Evolutionary conservation across 768 basidiomycete species (phyloP).

Genomic region (Phylloporus rhodoxanthus): DNA sequence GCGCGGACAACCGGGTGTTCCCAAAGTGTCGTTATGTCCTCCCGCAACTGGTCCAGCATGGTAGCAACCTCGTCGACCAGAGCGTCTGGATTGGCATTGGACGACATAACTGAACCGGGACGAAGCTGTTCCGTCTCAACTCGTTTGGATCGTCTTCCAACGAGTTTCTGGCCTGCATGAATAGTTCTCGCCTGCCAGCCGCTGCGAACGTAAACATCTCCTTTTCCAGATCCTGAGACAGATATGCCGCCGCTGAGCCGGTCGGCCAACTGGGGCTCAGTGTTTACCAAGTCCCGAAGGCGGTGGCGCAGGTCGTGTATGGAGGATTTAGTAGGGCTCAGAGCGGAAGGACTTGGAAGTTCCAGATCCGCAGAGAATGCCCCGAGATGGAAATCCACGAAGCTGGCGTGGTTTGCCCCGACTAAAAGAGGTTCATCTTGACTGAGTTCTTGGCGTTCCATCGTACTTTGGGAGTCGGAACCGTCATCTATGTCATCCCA

Average conservation of each 20-base stretch:
- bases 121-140: conserved; percentile 21
- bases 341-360: conserved; percentile 8
- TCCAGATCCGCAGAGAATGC: conserved; percentile 9
- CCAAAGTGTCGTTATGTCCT: conserved; percentile 72
- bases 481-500: conserved; percentile 60
- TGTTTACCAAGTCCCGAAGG: conserved; percentile 53
- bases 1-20: conserved; percentile 62
- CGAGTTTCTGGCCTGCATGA: conserved; percentile 40
- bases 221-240: conserved; percentile 71
- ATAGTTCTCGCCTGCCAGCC: conserved; percentile 76
- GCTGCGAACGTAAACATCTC: conserved; percentile 68
- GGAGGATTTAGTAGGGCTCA: conserved; percentile 21
- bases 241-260: conserved; percentile 69
- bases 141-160: conserved; percentile 26
- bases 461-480: conserved; percentile 32
- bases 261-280: conserved; percentile 61
- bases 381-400: conserved; percentile 8
- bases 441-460: conserved; percentile 29
- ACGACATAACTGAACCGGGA: conserved; percentile 25
- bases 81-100: conserved; percentile 40
- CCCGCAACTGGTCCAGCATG: conserved; percentile 51
- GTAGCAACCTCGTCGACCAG: conserved; percentile 56
- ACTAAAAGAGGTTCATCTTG: conserved; percentile 20
- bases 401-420: conserved; percentile 10
- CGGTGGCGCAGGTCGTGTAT: conserved; percentile 55